These are phyloP conservation scores for Neobulgaria alba DNA, from an alignment of 2,329 filamentous ascomycete species.

Conservation along the genomic window DNA sequence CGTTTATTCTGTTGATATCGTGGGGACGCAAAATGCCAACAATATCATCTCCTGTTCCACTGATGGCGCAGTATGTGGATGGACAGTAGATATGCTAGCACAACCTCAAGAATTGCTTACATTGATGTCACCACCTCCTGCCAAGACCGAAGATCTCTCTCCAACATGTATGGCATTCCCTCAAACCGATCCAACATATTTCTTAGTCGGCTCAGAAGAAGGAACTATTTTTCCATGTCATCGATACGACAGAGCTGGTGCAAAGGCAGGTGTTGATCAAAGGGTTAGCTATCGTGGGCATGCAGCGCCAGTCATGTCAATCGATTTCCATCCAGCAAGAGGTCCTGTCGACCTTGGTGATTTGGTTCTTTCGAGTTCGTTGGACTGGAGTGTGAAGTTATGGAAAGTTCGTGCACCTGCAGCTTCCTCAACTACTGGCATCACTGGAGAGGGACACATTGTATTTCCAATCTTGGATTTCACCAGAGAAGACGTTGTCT, in stretches of 20 bases:
- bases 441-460: constrained; percentile 37
- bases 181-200: constrained; percentile 91
- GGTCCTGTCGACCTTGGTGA: constrained; percentile 93
- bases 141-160: constrained; percentile 88
- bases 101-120: constrained; percentile 93
- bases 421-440: constrained; percentile 51
- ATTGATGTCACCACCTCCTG: constrained; percentile 73
- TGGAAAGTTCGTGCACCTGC: constrained; percentile 88
- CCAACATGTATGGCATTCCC: constrained; percentile 94
- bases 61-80: constrained; percentile 92
- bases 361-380: constrained; percentile 78
- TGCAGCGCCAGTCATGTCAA: constrained; percentile 87
- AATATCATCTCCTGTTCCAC: constrained; percentile 97
- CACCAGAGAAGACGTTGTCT: constrained; percentile 89
- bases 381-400: constrained; percentile 96
- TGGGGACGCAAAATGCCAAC: constrained; percentile 96
- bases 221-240: constrained; percentile 95
- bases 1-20: constrained; percentile 89
- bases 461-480: constrained; percentile 80
- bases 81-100: constrained; percentile 96
- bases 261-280: constrained; percentile 89
- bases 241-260: constrained; percentile 91
- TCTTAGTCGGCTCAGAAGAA: constrained; percentile 94
- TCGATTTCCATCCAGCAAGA: constrained; percentile 88
- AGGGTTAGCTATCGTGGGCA: constrained; percentile 85